Evolutionary conservation across 1,284 basidiomycete genomes (phyloP), one percentile per base, ranked within the genome.

Genomic region (Fomitiporia mediterranea): DNA sequence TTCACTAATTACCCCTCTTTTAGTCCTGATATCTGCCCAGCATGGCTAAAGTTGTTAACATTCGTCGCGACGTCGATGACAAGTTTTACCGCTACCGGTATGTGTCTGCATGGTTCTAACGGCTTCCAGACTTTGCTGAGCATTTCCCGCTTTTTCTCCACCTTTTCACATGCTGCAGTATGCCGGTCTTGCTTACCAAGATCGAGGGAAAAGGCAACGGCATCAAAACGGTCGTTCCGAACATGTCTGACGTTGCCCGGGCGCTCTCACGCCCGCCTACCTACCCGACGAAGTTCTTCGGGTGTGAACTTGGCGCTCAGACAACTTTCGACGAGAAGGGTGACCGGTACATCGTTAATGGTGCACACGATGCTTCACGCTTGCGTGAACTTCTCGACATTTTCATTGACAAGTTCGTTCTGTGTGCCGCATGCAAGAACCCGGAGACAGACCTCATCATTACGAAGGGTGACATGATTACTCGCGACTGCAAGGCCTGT

Each of bases 131-230:
- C 27, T 46, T 23, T 48, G 40, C 28, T 53, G 27, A 23, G 25
- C 23, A 47, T 30, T 21, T 44, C 21, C 47, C 7, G 46, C 51
- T 58, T 50, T 54, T 49, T 60, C 43, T 35, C 60, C 49, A 46
- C 52, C 68, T 49, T 38, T 58, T 34, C 43, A 13, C 32, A 42
- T 54, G 37, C 15, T 34, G 6, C 47, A 91, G 91, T 66, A 99
- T 99, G 97, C 97, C 97, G 51, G 74, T 95, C 60, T 83, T 99
- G 60, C 81, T 84, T 65, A 98, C 91, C 64, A 99, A 99, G 78
- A 95, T 99, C 53, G 97, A 99, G 75, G 97, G 97, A 66, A 94
- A 94, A 73, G 97, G 97, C 56, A 99, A 99, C 70, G 97, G 97
- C 63, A 99, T 99, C 78, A 99, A 99, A 78, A 99, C 97, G 39